These are phyloP conservation scores for Wickerhamiella occidentalis DNA, from an alignment of 805 yeast species.

Conservation along the genomic window DNA sequence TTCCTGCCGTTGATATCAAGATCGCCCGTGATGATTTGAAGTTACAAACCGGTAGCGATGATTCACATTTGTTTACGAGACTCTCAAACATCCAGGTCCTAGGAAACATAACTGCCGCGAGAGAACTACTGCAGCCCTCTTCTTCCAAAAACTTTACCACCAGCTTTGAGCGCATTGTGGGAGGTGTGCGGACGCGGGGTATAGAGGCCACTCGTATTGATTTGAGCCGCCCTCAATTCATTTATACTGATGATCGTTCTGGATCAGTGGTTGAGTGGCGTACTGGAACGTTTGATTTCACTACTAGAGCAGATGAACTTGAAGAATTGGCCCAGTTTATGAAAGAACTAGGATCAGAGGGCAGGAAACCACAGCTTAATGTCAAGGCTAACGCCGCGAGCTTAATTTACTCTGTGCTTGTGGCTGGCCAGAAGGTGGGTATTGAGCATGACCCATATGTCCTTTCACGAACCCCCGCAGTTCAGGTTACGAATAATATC, in stretches of 20 bases:
- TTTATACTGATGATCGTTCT: neutral
- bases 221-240: neutral
- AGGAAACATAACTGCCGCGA: neutral
- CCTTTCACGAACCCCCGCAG: conserved; percentile 69
- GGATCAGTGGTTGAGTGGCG: neutral
- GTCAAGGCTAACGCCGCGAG: neutral
- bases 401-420: conserved; percentile 1
- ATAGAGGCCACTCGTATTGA: neutral
- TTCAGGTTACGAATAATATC: conserved; percentile 62
- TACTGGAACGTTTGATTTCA: neutral
- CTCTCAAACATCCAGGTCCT: neutral
- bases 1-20: neutral
- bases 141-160: neutral
- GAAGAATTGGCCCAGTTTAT: neutral
- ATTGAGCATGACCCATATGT: conserved; percentile 81
- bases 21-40: neutral
- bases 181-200: neutral
- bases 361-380: neutral
- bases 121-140: neutral
- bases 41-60: neutral
- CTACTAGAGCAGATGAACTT: neutral
- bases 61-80: neutral
- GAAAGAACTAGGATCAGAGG: neutral
- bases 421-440: conserved; percentile 38
- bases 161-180: conserved; percentile 2